Evolutionary conservation across 2,329 filamentous ascomycete genomes (phyloP), one percentile per base, ranked within the genome.

Genomic region (Neofusicoccum laricinum): DNA sequence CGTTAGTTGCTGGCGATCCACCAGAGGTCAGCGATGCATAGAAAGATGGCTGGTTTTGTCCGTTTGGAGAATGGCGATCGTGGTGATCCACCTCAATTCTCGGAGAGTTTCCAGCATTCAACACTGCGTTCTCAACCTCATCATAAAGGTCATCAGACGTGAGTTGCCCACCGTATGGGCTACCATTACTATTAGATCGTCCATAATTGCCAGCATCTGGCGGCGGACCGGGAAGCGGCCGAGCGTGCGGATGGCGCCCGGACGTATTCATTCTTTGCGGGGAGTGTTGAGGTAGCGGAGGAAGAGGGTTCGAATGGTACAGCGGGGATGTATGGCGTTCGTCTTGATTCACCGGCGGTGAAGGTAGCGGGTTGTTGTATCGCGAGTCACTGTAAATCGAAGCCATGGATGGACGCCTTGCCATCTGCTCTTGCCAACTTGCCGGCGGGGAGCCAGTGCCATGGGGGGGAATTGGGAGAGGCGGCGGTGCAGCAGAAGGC

Each of bases 211-310:
- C 80, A 2, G 77, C 77, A 34, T 83, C 82, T 43, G 78, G 70
- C 1, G 85, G 85, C 10, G 83, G 82, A 0, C 84, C 84, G 2
- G 86, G 86, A n/a, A 88, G 77, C 38, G 86, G 86, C 25, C 86
- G 79, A 8, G 83, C 75, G 53, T 85, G 82, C 7, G 84, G 85
- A 72, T 88, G 85, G 62, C 85, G 81, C 21, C 80, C 82, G 7
- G 83, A 70, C 0, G 85, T 85, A 67, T 83, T 80, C 2, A 79
- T 81, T 67, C 83, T 78, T 63, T 82, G 79, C 15, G 82, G 82
- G 1, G 80, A 81, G 41, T 83, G 77, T 30, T 79, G 79, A 1
- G 81, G 79, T 32, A 77, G 77, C 1, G 69, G 81, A 70, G 68
- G 81, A 65, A 70, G 81, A 70, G 68, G 79, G 67, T 74, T 78